Evolutionary conservation across 2,329 filamentous ascomycete genomes (phyloP), one percentile per base, ranked within the genome.

Genomic region (Apiospora marii): DNA sequence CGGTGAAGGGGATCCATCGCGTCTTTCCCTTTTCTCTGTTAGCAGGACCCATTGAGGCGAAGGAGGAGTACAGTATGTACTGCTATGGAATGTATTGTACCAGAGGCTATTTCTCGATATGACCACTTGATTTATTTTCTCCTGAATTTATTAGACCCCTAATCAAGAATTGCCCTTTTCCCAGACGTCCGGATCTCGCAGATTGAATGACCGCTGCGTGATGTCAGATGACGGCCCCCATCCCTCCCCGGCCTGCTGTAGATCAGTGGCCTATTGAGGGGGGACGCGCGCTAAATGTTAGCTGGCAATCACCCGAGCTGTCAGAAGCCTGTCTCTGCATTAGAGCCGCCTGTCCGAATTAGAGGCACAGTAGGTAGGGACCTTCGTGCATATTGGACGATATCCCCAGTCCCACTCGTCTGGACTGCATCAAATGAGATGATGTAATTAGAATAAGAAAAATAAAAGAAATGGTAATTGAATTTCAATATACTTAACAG

Each of bases 251-350:
- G 58, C 19, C 10, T 14, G 58, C 53, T 24, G 58, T 64, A 22
- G 58, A 64, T 41, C 58, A 64, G 37, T 34, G 19, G 34, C 58
- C 34, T 41, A 64, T 41, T 64, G 58, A 64, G 27, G 58, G 34
- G 58, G 58, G 58, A 64, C 34, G 58, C 58, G 34, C 58, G 58
- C 58, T 64, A 64, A 41, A 41, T 22, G 58, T 12, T 64, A 64
- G 58, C 58, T 64, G 58, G 34, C 22, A 64, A 64, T 64, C 58
- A 64, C 58, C 58, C 58, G 58, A 64, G 58, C 58, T 64, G 58
- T 64, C 58, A 64, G 46, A 49, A 22, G 58, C 58, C 58, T 64
- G 58, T 41, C 22, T 41, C 22, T 64, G 58, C 58, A 64, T 64
- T n/a, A 64, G 58, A 64, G 58, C 34, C 58, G 30, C 58, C n/a